Base-by-base conservation (phyloP, 306 rosid genomes). In the Urtica urens region DNA sequence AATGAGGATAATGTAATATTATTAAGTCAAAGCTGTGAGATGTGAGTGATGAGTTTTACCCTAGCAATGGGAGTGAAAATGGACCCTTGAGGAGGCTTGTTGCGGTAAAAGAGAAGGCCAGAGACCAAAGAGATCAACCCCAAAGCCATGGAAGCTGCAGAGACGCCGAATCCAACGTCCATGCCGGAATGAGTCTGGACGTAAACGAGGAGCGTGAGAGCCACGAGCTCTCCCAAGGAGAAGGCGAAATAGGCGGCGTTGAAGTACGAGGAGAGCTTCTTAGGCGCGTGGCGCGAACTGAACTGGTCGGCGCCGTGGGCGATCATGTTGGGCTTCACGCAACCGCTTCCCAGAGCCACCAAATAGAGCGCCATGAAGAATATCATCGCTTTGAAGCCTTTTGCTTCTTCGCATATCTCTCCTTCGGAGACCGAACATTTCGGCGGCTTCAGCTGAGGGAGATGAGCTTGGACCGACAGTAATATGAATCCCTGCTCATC, bases 101-200 rank as follows among this genome's bases (percentile, higher is more conserved):
- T 92, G 64, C 83, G 59, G 77, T 85, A 92, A 63, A 71, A 92
- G 0, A 79, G 52, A 42, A 90, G 70, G 1, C 94, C 99, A 14
- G 62, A 66, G 16, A 92, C 71, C 57, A 92, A 57, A 67, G 73
- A 62, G 64, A 92, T 73, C 53, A 92, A 49, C 1, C 83, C 99
- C 64, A 92, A 17, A 0, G 99, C 87, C 99, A 92, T 92, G 24
- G 49, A 87, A 15, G 87, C 99, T 0, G 99, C 96, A 0, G 99
- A 92, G 42, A 92, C 79, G 0, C 94, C 99, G 50, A 92, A 92
- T 7, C 99, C 99, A 0, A 76, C 80, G 30, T 92, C 99, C 99
- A 92, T 92, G 1, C 99, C 99, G 2, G 99, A 92, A 33, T 85
- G 99, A 57, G 99, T 92, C 74, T 92, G 99, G 57, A 92, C 73